Conservation (phyloP, 176 grass and related monocot species). For the Raddia guianensis region DNA sequence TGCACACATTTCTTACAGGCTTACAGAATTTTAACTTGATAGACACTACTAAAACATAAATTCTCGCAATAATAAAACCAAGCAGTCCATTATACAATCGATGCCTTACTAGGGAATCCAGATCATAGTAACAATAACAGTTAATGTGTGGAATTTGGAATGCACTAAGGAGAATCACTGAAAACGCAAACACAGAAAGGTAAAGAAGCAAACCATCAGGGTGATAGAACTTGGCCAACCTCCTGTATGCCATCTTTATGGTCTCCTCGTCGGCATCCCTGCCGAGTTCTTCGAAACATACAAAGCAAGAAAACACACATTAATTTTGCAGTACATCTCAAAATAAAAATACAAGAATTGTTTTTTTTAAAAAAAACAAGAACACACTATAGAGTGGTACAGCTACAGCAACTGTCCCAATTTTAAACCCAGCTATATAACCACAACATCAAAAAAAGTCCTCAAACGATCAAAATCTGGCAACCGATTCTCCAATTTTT, state of each 20-base stretch:
- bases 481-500: background rate
- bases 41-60: background rate
- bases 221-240: conserved; percentile 92
- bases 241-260: conserved; percentile 82
- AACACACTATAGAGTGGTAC: background rate
- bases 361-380: background rate
- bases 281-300: conserved; percentile 67
- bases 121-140: background rate
- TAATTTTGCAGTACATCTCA: conserved; percentile 24
- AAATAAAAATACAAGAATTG: background rate
- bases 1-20: background rate
- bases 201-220: conserved; percentile 71
- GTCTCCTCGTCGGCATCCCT: conserved; percentile 88
- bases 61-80: background rate
- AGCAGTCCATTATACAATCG: background rate
- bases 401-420: background rate
- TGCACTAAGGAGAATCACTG: background rate
- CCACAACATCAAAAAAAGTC: background rate
- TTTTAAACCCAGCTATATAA: background rate
- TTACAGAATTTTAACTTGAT: background rate
- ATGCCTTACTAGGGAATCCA: background rate
- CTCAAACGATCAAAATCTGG: conserved; percentile 15
- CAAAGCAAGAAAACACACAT: conserved; percentile 27
- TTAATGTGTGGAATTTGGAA: background rate
- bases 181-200: conserved; percentile 1